Conservation (phyloP, 2,329 filamentous ascomycete species). For the Diplodia scrobiculata region DNA sequence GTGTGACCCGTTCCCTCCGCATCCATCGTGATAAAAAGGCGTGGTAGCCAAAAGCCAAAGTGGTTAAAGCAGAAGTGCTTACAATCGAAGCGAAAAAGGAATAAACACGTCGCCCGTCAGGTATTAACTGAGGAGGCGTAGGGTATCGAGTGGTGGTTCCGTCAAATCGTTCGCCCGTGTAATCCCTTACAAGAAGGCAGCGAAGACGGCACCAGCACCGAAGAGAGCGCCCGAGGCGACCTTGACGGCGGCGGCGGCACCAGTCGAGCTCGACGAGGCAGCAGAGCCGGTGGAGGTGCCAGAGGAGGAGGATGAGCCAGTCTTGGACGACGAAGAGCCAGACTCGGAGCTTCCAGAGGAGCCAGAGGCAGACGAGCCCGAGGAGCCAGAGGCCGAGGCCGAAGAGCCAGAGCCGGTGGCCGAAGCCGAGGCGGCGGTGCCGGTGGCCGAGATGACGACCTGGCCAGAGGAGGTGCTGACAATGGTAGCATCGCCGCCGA, state of each 20-base stretch:
- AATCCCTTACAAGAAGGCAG: conserved; percentile 27
- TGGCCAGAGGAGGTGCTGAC: conserved; percentile 21
- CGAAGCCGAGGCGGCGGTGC: conserved; percentile 24
- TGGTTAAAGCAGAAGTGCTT: conserved; percentile 5
- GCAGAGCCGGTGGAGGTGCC: conserved; percentile 27
- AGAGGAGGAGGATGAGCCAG: conserved; percentile 29
- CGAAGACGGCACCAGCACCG: conserved; percentile 29
- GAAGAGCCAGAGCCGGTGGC: conserved; percentile 26
- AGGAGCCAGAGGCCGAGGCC: conserved; percentile 26
- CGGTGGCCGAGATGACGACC: conserved; percentile 14
- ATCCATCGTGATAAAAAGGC: conserved; percentile 19
- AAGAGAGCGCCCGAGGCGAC: conserved; percentile 29
- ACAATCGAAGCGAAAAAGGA: conserved; percentile 12
- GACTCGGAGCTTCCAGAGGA: conserved; percentile 26
- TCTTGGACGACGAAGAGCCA: neutral
- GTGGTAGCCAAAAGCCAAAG: conserved; percentile 7
- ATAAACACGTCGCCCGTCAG: conserved; percentile 1
- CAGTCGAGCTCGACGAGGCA: conserved; percentile 30
- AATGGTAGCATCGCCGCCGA: conserved; percentile 31
- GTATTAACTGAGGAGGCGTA: neutral
- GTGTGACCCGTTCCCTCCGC: conserved; percentile 19
- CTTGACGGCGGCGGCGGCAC: conserved; percentile 25
- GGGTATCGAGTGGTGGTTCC: conserved; percentile 21
- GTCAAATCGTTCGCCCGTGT: neutral
- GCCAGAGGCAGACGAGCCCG: conserved; percentile 1